A percentile compares a stretch with the other conserved stretches of the same genome.
Evolutionary conservation across 371 early-diverging fungal genomes (phyloP).

Genomic region (Mucor circinelloides): DNA sequence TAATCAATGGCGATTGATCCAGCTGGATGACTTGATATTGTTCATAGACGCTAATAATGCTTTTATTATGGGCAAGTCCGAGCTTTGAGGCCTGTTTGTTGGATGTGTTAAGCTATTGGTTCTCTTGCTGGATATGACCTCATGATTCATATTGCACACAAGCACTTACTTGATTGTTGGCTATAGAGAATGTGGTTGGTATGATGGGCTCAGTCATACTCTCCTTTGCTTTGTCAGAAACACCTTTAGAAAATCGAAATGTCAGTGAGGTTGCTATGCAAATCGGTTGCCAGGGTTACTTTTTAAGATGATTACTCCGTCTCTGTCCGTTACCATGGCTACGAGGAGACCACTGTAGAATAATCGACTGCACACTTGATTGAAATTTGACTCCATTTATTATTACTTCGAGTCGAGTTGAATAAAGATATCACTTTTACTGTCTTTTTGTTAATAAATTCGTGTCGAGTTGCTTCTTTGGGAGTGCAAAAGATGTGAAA

Average conservation of each 20-base stretch:
- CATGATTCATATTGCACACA: not conserved
- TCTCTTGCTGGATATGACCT: slow-evolving; percentile 3
- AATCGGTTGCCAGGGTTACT: slow-evolving; percentile 27
- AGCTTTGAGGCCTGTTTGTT: slow-evolving; percentile 61
- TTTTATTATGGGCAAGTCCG: slow-evolving; percentile 62
- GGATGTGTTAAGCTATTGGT: slow-evolving; percentile 4
- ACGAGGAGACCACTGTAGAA: slow-evolving; percentile 57
- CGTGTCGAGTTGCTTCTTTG: slow-evolving; percentile 8
- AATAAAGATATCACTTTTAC: not conserved
- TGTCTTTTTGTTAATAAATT: not conserved
- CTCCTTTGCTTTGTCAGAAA: slow-evolving; percentile 34
- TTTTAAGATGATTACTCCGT: slow-evolving; percentile 63
- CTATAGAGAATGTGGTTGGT: slow-evolving; percentile 43
- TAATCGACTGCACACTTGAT: slow-evolving; percentile 28
- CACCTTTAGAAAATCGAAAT: slow-evolving; percentile 17
- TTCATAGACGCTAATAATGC: slow-evolving; percentile 61
- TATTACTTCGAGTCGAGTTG: not conserved
- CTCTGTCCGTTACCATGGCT: slow-evolving; percentile 63
- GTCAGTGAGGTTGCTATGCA: slow-evolving; percentile 1
- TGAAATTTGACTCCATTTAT: slow-evolving; percentile 28
- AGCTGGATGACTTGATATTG: slow-evolving; percentile 65
- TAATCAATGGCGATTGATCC: slow-evolving; percentile 59
- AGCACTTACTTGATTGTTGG: slow-evolving; percentile 45
- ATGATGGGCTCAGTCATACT: slow-evolving; percentile 35
- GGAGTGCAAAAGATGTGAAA: slow-evolving; percentile 4